These are phyloP conservation scores for Orychophragmus violaceus DNA, from an alignment of 345 rosid genomes.

Conservation along the genomic window DNA sequence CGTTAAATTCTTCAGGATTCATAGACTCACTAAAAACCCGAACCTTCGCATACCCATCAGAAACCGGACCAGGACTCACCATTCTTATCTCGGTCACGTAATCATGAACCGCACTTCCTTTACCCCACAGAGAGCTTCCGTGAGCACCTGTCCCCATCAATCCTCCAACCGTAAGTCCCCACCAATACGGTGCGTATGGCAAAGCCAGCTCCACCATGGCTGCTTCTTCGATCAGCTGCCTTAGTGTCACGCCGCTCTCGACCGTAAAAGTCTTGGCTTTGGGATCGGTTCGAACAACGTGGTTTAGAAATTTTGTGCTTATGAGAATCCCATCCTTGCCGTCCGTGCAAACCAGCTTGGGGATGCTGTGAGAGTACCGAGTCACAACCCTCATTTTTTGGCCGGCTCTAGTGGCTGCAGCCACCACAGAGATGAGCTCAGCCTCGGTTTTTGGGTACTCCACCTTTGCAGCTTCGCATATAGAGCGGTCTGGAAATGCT, in stretches of 20 bases:
- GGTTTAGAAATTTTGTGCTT: slow-evolving; percentile 61
- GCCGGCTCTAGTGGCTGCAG: slow-evolving; percentile 46
- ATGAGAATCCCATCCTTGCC: slow-evolving; percentile 54
- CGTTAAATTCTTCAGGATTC: neutral
- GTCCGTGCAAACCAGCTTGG: slow-evolving; percentile 66
- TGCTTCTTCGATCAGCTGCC: slow-evolving; percentile 54
- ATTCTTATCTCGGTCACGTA: neutral
- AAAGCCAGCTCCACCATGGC: slow-evolving; percentile 59
- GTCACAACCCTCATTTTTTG: slow-evolving; percentile 64
- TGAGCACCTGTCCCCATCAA: slow-evolving; percentile 76
- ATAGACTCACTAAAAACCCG: neutral
- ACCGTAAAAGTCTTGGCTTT: slow-evolving; percentile 43
- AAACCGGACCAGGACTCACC: neutral
- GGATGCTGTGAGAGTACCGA: slow-evolving; percentile 61
- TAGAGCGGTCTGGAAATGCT: slow-evolving; percentile 57
- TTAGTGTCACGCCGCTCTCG: slow-evolving; percentile 64
- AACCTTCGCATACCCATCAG: neutral
- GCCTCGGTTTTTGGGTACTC: slow-evolving; percentile 54
- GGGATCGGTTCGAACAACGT: slow-evolving; percentile 21
- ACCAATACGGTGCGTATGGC: slow-evolving; percentile 83
- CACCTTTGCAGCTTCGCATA: slow-evolving; percentile 48
- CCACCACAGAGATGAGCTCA: slow-evolving; percentile 46
- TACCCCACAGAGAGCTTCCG: slow-evolving; percentile 79
- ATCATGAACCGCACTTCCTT: slow-evolving; percentile 45
- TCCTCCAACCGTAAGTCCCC: slow-evolving; percentile 82